phyloP scores from a whole-genome alignment of 257 asterid genomes.

The Solanum pimpinellifolium region DNA sequence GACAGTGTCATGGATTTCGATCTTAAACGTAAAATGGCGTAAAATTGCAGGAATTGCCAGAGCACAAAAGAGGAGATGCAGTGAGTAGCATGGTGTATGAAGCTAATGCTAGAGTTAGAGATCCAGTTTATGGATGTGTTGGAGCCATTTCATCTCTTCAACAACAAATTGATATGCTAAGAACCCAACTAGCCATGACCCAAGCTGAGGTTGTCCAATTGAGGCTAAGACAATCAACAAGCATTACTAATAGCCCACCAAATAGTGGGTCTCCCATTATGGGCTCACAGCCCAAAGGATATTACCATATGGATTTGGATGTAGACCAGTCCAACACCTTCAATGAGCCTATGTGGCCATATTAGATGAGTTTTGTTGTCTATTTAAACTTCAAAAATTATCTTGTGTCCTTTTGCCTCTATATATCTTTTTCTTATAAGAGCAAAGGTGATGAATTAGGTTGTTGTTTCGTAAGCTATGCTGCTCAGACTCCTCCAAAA shows the following conservation, averaged over 20 bases:
- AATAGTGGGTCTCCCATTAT: neutral
- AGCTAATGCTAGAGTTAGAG: constrained; percentile 1
- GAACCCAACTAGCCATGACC: neutral
- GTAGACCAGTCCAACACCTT: neutral
- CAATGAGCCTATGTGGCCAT: neutral
- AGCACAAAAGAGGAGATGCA: neutral
- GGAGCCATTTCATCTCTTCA: constrained; percentile 1
- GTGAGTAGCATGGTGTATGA: constrained; percentile 2
- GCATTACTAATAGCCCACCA: neutral
- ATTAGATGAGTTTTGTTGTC: neutral
- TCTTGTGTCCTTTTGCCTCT: neutral
- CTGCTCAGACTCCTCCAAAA: neutral
- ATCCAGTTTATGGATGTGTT: constrained; percentile 1
- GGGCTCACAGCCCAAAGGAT: neutral
- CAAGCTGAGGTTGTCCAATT: constrained; percentile 2
- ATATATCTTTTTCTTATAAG: neutral
- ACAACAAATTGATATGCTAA: neutral
- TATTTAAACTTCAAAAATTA: neutral
- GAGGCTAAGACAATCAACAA: neutral
- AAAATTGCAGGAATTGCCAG: neutral
- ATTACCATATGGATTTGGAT: neutral
- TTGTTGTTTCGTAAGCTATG: neutral
- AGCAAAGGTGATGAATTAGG: neutral
- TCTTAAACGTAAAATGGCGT: neutral
- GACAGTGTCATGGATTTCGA: neutral